Base-by-base conservation (phyloP, 176 grass and related monocot genomes). In the Echinochloa phyllopogon region DNA sequence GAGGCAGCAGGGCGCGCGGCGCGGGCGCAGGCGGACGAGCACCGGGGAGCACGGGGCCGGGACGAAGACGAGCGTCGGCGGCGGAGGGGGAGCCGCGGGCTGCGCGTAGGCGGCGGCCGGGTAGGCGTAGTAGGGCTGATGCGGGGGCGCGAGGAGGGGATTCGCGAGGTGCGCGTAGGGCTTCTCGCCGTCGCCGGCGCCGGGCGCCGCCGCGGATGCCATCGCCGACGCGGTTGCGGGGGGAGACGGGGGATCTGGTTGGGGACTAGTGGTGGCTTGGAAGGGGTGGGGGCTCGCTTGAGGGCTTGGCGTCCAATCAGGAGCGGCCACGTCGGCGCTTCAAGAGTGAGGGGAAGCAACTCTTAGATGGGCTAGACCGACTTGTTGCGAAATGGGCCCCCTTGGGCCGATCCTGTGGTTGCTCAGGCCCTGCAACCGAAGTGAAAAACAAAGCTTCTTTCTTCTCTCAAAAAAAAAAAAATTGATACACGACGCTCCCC, bases 71-170 rank as follows among this genome's bases (percentile, higher is more conserved):
- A 82, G 79, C 24, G 81, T 59, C 18, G 81, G 81, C 16, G 81
- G 47, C 6, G 77, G 41, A 3, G 86, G 52, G 37, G 79, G 3
- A n/a, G 78, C 0, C 52, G 52, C 13, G 42, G 0, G 62, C 3
- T 4, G 43, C 17, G 71, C 53, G 72, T 85, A 90, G 45, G 68
- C 7, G 59, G 87, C 48, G 40, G 78, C 72, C 0, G 88, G 88
- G 36, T 81, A 89, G 63, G 88, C 83, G 78, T 82, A 86, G 78
- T 86, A 86, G 37, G 83, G 88, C 24, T 64, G 72, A 38, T 77
- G 72, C 4, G 25, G 6, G 1, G 20, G 61, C 12, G 14, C 16
- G 40, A 87, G 78, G 78, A 87, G 86, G 1, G 85, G 78, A 0
- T 75, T 50, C 1, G 5, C 78, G 0, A 87, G 78, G 20, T 47